Evolutionary conservation across 345 rosid genomes (phyloP).

Genomic region (Camelina neglecta): DNA sequence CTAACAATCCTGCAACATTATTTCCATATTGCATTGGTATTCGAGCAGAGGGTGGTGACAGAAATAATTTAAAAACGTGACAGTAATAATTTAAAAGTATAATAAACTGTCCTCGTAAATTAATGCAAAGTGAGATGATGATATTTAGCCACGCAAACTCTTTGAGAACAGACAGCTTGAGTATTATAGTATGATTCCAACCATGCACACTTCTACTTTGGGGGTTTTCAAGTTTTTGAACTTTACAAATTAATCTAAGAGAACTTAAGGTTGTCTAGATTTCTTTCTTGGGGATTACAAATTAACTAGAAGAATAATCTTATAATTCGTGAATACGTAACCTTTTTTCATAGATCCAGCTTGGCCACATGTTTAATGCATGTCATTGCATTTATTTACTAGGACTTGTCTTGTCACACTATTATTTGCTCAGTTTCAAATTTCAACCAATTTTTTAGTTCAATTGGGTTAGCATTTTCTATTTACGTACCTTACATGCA

Average conservation of each 20-base stretch:
- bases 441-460: slow-evolving; percentile 27
- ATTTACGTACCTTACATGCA: not conserved
- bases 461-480: not conserved
- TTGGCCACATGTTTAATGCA: slow-evolving; percentile 21
- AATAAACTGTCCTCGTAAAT: slow-evolving; percentile 11
- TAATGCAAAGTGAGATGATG: slow-evolving; percentile 35
- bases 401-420: slow-evolving; percentile 30
- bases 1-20: slow-evolving; percentile 2
- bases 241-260: slow-evolving; percentile 4
- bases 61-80: slow-evolving; percentile 24
- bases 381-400: slow-evolving; percentile 32
- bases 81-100: not conserved
- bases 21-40: slow-evolving; percentile 16
- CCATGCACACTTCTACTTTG: slow-evolving; percentile 28
- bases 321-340: not conserved
- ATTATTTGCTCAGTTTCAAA: slow-evolving; percentile 13
- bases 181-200: slow-evolving; percentile 31
- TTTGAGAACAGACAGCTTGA: slow-evolving; percentile 37
- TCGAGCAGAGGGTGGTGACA: slow-evolving; percentile 23
- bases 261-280: not conserved
- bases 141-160: slow-evolving; percentile 28
- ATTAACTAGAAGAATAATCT: slow-evolving; percentile 18
- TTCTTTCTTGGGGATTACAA: slow-evolving; percentile 1
- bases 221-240: slow-evolving; percentile 25
- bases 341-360: slow-evolving; percentile 17